phyloP scores from a whole-genome alignment of 306 rosid species.

The Dicorynia guianensis region DNA sequence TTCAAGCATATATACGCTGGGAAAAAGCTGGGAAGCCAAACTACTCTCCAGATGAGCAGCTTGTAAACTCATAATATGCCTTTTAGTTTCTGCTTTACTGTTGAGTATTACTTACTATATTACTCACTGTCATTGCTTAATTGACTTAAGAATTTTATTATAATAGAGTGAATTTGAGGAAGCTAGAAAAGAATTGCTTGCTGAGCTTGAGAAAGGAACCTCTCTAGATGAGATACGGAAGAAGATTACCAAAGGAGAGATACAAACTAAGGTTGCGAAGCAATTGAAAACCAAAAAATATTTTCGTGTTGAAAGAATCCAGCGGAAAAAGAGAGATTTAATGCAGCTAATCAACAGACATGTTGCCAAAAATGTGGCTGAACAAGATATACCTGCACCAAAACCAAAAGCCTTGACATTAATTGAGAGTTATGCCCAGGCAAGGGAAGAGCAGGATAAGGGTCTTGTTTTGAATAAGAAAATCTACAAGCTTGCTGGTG shows the following conservation, averaged over 20 bases:
- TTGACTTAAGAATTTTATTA: slow-evolving; percentile 33
- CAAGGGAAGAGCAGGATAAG: slow-evolving; percentile 73
- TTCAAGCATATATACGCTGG: slow-evolving; percentile 85
- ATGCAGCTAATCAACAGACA: slow-evolving; percentile 70
- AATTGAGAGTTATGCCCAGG: slow-evolving; percentile 63
- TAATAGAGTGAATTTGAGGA: slow-evolving; percentile 78
- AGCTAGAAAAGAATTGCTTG: slow-evolving; percentile 74
- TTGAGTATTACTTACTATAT: slow-evolving; percentile 7
- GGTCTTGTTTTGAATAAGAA: slow-evolving; percentile 60
- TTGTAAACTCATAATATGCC: slow-evolving; percentile 54
- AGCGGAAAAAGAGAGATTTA: slow-evolving; percentile 83
- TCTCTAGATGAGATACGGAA: slow-evolving; percentile 72
- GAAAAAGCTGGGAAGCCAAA: slow-evolving; percentile 91
- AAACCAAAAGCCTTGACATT: slow-evolving; percentile 52
- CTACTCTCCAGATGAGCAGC: slow-evolving; percentile 73
- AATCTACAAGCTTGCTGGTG: slow-evolving; percentile 59
- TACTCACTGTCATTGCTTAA: slow-evolving; percentile 4
- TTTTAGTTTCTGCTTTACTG: slow-evolving; percentile 36
- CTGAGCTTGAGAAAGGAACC: slow-evolving; percentile 71
- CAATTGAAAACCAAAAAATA: slow-evolving; percentile 63
- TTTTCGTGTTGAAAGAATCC: slow-evolving; percentile 56
- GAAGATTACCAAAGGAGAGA: slow-evolving; percentile 77
- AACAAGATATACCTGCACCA: slow-evolving; percentile 54
- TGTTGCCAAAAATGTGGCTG: slow-evolving; percentile 49
- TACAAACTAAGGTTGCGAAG: slow-evolving; percentile 71